These are phyloP conservation scores for Psilocybe cyanescens DNA, from an alignment of 768 basidiomycete genomes.

Conservation along the genomic window DNA sequence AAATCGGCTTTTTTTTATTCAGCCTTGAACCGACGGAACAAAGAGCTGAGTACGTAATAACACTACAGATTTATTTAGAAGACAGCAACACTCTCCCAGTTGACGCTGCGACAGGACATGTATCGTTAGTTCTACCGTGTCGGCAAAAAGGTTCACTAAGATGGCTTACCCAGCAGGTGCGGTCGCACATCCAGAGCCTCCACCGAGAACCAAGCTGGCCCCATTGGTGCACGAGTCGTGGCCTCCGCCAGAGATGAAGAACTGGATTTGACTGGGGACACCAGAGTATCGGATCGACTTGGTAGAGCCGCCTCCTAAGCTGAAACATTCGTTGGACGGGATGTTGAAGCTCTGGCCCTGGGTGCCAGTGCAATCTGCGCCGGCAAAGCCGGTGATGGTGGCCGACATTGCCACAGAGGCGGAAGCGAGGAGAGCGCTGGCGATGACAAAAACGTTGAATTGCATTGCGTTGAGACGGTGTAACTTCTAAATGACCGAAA, in stretches of 20 bases:
- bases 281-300: constrained; percentile 9
- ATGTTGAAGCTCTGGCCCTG: no score
- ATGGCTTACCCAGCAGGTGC: neutral
- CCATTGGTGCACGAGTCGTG: constrained; percentile 4
- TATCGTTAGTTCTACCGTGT: neutral
- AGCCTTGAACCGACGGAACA: no score
- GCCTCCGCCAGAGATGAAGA: neutral
- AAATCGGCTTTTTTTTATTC: no score
- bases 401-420: neutral
- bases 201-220: neutral
- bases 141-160: no score
- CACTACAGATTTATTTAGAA: neutral
- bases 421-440: neutral
- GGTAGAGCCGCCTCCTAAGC: neutral
- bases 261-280: constrained; percentile 1
- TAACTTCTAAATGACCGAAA: no score
- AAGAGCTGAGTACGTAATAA: no score
- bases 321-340: neutral
- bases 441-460: neutral
- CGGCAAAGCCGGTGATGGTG: neutral
- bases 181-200: neutral
- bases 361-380: neutral
- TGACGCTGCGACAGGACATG: constrained; percentile 12
- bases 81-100: constrained; percentile 21
- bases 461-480: neutral